Percentiles rank a stretch among this genome's conserved stretches.
These are phyloP conservation scores for Pythium volutum DNA, from an alignment of 352 stramenopile genomes.

Conservation along the genomic window DNA sequence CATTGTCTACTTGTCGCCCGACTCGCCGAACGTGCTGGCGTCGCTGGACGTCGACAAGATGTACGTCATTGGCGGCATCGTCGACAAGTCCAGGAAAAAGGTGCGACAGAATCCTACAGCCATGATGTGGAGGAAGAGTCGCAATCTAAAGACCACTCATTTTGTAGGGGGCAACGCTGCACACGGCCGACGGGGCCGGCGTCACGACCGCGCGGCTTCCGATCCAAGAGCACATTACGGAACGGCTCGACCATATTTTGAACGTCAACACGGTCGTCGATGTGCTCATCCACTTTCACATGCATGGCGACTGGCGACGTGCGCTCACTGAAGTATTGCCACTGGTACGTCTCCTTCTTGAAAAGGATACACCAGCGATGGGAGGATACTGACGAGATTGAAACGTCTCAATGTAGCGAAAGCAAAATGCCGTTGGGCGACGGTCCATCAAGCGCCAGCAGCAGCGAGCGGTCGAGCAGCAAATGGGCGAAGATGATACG, in stretches of 20 bases:
- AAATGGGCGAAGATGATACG: too few species aligned
- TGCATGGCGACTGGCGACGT: slow-evolving; percentile 43
- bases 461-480: not conserved
- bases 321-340: slow-evolving; percentile 48
- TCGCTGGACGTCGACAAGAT: slow-evolving; percentile 61
- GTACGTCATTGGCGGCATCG: slow-evolving; percentile 81
- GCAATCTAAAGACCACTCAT: not conserved
- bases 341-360: slow-evolving; percentile 30
- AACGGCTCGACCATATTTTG: slow-evolving; percentile 73
- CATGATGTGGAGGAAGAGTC: not conserved
- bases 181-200: slow-evolving; percentile 41
- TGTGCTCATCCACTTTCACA: slow-evolving; percentile 53
- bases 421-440: slow-evolving; percentile 13
- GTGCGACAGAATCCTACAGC: slow-evolving; percentile 21
- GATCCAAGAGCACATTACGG: slow-evolving; percentile 67
- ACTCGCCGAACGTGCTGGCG: slow-evolving; percentile 61
- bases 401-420: slow-evolving; percentile 9
- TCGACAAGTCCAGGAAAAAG: slow-evolving; percentile 78
- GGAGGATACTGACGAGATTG: not conserved
- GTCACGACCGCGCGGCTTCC: slow-evolving; percentile 59
- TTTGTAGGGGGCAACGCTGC: slow-evolving; percentile 41
- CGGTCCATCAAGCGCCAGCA: slow-evolving; percentile 19
- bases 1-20: slow-evolving; percentile 76
- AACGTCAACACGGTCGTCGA: slow-evolving; percentile 81
- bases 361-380: not conserved